These are phyloP conservation scores for Globisporangium ultimum DNA, from an alignment of 352 stramenopile genomes.

Conservation along the genomic window DNA sequence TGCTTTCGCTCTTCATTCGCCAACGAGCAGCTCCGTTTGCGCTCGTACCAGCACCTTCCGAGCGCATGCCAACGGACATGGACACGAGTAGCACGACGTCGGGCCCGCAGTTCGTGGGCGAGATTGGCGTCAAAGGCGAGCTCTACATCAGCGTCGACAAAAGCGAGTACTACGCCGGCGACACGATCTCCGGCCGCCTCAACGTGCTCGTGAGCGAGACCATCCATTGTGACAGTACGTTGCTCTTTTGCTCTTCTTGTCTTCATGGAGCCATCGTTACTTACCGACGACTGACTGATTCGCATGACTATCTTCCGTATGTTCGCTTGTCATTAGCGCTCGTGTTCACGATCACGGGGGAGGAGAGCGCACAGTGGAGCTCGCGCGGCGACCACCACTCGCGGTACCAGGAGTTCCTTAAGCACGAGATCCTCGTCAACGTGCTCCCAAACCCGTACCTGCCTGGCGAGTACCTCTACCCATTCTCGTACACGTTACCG, in stretches of 20 bases:
- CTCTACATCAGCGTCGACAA: conserved; percentile 59
- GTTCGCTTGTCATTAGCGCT: too few relatives aligned
- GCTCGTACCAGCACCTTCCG: too few relatives aligned
- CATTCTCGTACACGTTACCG: conserved; percentile 59
- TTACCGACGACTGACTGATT: neutral
- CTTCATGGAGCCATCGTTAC: neutral
- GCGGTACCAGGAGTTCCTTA: conserved; percentile 62
- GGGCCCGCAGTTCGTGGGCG: conserved; percentile 34
- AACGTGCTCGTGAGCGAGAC: conserved; percentile 56
- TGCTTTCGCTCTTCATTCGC: too few relatives aligned
- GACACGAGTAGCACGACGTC: conserved; percentile 16
- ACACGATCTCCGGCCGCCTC: conserved; percentile 48
- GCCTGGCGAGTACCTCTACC: conserved; percentile 67
- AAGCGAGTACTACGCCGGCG: conserved; percentile 51
- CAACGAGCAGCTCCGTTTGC: too few relatives aligned
- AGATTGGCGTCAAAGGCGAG: conserved; percentile 65
- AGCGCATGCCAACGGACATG: neutral
- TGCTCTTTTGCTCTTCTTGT: neutral
- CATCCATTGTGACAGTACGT: conserved; percentile 52
- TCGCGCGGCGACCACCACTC: conserved; percentile 59
- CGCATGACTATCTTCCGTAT: neutral
- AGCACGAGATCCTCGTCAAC: conserved; percentile 52
- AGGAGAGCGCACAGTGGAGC: conserved; percentile 71
- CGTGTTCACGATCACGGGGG: conserved; percentile 49
- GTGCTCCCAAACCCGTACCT: conserved; percentile 48